Evolutionary conservation across 768 basidiomycete species (phyloP).

Genomic region (Phlebiopsis gigantea): DNA sequence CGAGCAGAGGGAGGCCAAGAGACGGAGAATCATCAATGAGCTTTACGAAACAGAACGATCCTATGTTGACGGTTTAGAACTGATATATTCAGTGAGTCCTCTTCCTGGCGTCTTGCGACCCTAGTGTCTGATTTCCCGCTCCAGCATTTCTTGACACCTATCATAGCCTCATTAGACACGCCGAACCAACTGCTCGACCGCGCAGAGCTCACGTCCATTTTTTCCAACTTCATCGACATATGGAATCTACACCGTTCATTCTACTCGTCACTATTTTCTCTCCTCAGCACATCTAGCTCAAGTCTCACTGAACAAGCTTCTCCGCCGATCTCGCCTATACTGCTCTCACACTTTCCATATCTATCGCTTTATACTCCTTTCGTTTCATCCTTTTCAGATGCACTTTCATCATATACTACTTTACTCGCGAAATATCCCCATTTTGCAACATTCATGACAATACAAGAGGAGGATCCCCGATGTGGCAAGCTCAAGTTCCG

Average conservation of each 20-base stretch:
- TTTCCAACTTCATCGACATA: conserved; percentile 88
- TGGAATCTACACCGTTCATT: conserved; percentile 84
- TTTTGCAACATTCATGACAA: conserved; percentile 60
- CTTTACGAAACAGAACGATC: conserved; percentile 78
- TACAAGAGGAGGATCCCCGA: conserved; percentile 61
- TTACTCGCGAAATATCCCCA: conserved; percentile 48
- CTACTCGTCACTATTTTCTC: conserved; percentile 51
- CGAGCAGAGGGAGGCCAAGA: conserved; percentile 48
- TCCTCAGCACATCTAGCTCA: conserved; percentile 30
- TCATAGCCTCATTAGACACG: conserved; percentile 70
- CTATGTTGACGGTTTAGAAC: conserved; percentile 77
- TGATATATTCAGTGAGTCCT: conserved; percentile 68
- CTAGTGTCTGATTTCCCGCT: conserved; percentile 5
- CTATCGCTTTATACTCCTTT: conserved; percentile 85
- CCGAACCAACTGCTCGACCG: conserved; percentile 65
- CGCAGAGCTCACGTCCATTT: conserved; percentile 63
- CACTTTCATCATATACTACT: conserved; percentile 51
- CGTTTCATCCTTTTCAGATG: conserved; percentile 69
- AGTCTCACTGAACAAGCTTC: conserved; percentile 18
- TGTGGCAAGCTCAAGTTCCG: conserved; percentile 73
- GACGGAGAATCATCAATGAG: conserved; percentile 69
- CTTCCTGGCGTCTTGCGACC: neutral
- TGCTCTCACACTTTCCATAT: conserved; percentile 83
- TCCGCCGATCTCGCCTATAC: conserved; percentile 48
- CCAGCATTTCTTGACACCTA: conserved; percentile 79